Conservation (phyloP, 306 rosid genomes). For the Canavalia ensiformis region DNA sequence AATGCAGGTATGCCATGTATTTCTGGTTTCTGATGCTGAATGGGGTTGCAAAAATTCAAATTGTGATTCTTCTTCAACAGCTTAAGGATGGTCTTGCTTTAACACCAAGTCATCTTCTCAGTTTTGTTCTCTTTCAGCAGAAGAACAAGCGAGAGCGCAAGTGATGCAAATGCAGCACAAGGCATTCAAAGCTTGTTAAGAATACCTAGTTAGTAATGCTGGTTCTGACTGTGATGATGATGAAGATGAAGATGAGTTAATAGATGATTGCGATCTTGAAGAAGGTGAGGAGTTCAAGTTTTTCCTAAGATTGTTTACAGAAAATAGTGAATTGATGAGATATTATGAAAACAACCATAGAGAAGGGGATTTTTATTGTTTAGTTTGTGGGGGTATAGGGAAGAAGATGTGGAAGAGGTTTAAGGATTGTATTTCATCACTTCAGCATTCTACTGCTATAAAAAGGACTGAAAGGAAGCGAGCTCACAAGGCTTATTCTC, state of each 20-base stretch:
- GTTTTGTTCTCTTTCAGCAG: slow-evolving; percentile 14
- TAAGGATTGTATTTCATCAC: slow-evolving; percentile 63
- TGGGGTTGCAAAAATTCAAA: too few species aligned
- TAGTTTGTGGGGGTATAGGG: slow-evolving; percentile 73
- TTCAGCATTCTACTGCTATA: slow-evolving; percentile 65
- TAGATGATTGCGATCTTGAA: slow-evolving; percentile 28
- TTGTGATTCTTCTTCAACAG: too few species aligned
- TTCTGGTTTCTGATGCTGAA: too few species aligned
- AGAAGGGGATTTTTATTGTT: slow-evolving; percentile 69
- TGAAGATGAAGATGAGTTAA: slow-evolving; percentile 40
- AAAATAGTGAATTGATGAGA: slow-evolving; percentile 60
- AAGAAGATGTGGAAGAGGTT: slow-evolving; percentile 67
- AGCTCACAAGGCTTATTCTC: slow-evolving; percentile 73
- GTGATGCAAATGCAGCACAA: slow-evolving; percentile 50
- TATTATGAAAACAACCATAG: slow-evolving; percentile 62
- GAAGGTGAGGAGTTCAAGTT: slow-evolving; percentile 52
- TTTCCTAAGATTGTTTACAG: slow-evolving; percentile 53
- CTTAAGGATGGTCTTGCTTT: too few species aligned
- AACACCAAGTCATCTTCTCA: background rate
- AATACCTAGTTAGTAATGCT: slow-evolving; percentile 42
- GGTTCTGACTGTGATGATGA: slow-evolving; percentile 47
- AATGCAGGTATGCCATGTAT: too few species aligned
- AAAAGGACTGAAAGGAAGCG: slow-evolving; percentile 55
- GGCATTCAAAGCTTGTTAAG: slow-evolving; percentile 54
- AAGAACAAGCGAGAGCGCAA: slow-evolving; percentile 28